phyloP scores from a whole-genome alignment of 2,329 filamentous ascomycete species.

The Dothistroma septosporum region DNA sequence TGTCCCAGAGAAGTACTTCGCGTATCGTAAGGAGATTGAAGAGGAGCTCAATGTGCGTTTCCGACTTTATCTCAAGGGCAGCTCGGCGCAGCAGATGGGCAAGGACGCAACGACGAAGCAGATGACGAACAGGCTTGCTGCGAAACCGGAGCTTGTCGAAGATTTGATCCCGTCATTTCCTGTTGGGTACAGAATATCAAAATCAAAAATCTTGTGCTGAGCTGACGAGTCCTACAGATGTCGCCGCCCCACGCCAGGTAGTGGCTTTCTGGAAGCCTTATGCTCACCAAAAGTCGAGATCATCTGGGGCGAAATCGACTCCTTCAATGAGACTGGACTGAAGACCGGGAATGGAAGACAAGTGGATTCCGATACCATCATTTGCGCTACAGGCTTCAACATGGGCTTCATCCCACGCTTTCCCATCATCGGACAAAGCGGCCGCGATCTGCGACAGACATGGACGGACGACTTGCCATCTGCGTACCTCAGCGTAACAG shows the following conservation, averaged over 20 bases:
- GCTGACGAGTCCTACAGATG: slow-evolving; percentile 30
- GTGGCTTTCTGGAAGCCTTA: slow-evolving; percentile 50
- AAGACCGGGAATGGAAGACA: slow-evolving; percentile 35
- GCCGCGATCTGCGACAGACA: slow-evolving; percentile 31
- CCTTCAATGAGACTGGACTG: slow-evolving; percentile 36
- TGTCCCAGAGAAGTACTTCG: slow-evolving; percentile 42
- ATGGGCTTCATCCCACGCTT: slow-evolving; percentile 29
- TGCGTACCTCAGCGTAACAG: slow-evolving; percentile 29
- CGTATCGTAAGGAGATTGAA: slow-evolving; percentile 46
- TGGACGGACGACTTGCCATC: slow-evolving; percentile 37
- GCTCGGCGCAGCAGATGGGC: slow-evolving; percentile 37
- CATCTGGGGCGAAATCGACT: slow-evolving; percentile 37
- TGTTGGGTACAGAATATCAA: slow-evolving; percentile 23
- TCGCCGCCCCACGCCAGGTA: slow-evolving; percentile 44
- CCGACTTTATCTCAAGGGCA: slow-evolving; percentile 49
- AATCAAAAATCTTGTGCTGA: no score
- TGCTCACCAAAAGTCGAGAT: slow-evolving; percentile 43
- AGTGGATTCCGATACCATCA: slow-evolving; percentile 31
- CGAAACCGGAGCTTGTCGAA: slow-evolving; percentile 37
- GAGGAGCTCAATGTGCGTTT: slow-evolving; percentile 50
- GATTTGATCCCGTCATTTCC: slow-evolving; percentile 38
- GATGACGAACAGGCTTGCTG: slow-evolving; percentile 38
- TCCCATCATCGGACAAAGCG: slow-evolving; percentile 25
- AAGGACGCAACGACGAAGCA: slow-evolving; percentile 27
- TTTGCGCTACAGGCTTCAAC: slow-evolving; percentile 38